Percentiles rank a stretch among this genome's conserved stretches.
Conservation (phyloP, 108 stramenopile genomes). For the Schizochytrium sp. region DNA sequence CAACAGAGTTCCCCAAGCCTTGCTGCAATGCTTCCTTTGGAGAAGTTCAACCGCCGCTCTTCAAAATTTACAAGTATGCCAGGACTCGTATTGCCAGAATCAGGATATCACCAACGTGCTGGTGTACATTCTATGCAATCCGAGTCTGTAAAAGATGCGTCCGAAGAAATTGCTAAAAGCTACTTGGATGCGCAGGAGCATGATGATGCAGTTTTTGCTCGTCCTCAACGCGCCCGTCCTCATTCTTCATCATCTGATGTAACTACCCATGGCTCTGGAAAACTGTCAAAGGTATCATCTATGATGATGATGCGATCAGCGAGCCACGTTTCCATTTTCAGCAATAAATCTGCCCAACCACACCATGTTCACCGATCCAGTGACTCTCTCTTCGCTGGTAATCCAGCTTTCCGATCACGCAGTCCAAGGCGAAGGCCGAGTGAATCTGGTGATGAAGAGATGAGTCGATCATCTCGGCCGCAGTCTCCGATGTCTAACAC, state of each 20-base stretch:
- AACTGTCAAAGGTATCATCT: no score
- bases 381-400: no score
- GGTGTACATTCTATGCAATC: background rate
- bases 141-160: background rate
- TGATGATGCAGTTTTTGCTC: background rate
- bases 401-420: no score
- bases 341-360: no score
- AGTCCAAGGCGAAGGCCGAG: no score
- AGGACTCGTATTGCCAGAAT: background rate
- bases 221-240: background rate
- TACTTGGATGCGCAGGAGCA: background rate
- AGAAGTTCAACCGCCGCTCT: background rate
- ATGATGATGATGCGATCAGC: background rate
- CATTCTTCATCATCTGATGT: no score
- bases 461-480: no score
- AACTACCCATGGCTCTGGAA: no score
- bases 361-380: no score
- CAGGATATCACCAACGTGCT: background rate
- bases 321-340: background rate
- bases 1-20: slow-evolving; percentile 10
- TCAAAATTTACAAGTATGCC: background rate
- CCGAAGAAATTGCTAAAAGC: background rate
- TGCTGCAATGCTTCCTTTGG: background rate
- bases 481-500: no score
- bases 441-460: no score